Percentiles rank a stretch among this genome's conserved stretches.
Evolutionary conservation across 1,284 basidiomycete genomes (phyloP).

Genomic region (Neonothopanus nambi): DNA sequence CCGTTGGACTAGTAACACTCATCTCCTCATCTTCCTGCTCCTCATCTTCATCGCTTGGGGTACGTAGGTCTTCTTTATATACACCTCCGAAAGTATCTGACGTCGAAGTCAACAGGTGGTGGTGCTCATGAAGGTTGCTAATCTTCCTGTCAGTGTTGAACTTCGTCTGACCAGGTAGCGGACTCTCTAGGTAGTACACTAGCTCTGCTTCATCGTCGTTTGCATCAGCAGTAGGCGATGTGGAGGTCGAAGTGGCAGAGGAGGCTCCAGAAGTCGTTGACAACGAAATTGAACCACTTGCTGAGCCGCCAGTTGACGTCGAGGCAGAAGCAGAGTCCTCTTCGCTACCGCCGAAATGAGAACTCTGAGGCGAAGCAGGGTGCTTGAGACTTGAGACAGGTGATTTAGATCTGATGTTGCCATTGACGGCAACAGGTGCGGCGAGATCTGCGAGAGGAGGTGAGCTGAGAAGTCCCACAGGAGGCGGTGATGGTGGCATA

Average conservation of each 20-base stretch:
- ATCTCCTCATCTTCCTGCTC: slow-evolving; percentile 25
- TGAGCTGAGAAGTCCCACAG: not conserved
- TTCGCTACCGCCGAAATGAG: slow-evolving; percentile 43
- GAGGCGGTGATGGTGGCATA: not conserved
- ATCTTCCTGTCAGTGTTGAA: not conserved
- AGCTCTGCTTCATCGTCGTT: slow-evolving; percentile 19
- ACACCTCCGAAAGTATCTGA: slow-evolving; percentile 42
- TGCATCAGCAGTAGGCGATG: slow-evolving; percentile 22
- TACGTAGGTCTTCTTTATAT: slow-evolving; percentile 17
- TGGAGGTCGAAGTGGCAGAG: slow-evolving; percentile 6
- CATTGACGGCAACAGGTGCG: slow-evolving; percentile 10
- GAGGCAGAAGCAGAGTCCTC: slow-evolving; percentile 14
- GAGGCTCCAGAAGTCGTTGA: slow-evolving; percentile 28
- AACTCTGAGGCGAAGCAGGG: slow-evolving; percentile 43
- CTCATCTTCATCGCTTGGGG: slow-evolving; percentile 17
- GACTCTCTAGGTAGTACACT: slow-evolving; percentile 23
- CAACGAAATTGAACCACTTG: slow-evolving; percentile 36
- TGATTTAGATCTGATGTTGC: slow-evolving; percentile 4
- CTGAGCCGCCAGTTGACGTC: slow-evolving; percentile 21
- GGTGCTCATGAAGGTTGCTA: slow-evolving; percentile 4
- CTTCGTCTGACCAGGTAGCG: slow-evolving; percentile 3
- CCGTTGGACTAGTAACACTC: slow-evolving; percentile 14
- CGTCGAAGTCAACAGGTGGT: slow-evolving; percentile 30
- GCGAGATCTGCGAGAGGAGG: not conserved
- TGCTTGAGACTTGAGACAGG: slow-evolving; percentile 19